Evolutionary conservation across 768 basidiomycete species (phyloP), one percentile per base, ranked within the genome.

Genomic region (Termitomyces heimii): DNA sequence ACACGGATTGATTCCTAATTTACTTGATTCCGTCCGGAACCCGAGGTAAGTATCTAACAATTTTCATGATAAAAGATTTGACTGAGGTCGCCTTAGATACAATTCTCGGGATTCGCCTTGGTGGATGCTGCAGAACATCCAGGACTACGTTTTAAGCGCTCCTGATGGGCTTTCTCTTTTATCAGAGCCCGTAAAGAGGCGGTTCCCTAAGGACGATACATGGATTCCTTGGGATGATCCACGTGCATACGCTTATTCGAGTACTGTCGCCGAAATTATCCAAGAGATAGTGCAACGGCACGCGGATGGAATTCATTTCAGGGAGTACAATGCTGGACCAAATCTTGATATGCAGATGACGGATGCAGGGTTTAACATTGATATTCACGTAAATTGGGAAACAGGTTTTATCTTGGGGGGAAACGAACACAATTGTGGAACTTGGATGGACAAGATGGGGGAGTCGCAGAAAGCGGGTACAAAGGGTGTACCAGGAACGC

Each of bases 371-470:
- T 99, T 99, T 75, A 82, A 96, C 69, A 93, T 98, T 65, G 83
- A 92, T 65, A 89, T 98, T 61, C 73, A 83, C 26, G 94, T 98
- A n/a, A 94, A 99, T 70, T 99, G 97, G 97, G 77, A 81, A 62
- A 98, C 92, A 1, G 97, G 97, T 1, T 70, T 98, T 59, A 83
- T 96, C 62, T 77, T 84, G 58, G 97, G 97, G 28, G 97, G 97
- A 8, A 98, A 85, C 69, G 73, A 74, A 55, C 72, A 80, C 65
- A 96, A 96, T 64, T 95, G 94, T 67, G 94, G 94, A 12, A 95
- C 94, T 1, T 96, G 94, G 94, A 94, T 94, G 94, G 94, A 96
- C 75, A 96, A 96, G 80, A 95, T 95, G 93, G 97, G 97, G 44
- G 94, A 96, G 67, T 94, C 91, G 2, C 77, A 76, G 58, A 91